Percentiles rank a stretch among this genome's conserved stretches.
Evolutionary conservation across 495 filamentous ascomycete genomes (phyloP).

Genomic region (Aspergillus homomorphus): DNA sequence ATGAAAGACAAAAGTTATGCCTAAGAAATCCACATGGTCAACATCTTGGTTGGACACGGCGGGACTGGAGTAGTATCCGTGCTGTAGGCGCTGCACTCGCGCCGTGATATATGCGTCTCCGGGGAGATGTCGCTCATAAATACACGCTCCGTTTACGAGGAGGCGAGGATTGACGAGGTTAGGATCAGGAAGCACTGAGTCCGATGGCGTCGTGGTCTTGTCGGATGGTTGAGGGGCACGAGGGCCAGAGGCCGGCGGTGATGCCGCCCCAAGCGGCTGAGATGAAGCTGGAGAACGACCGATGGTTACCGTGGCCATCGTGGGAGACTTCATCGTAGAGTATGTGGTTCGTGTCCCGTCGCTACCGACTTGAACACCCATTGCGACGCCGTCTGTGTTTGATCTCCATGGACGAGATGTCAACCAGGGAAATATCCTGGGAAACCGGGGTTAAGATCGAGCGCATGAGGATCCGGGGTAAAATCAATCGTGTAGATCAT

Average conservation of each 20-base stretch:
- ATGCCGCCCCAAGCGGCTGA: not conserved
- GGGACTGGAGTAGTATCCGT: slow-evolving; percentile 45
- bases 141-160: slow-evolving; percentile 43
- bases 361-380: slow-evolving; percentile 2
- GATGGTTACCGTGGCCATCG: slow-evolving; percentile 13
- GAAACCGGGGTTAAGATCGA: not conserved
- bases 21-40: slow-evolving; percentile 51
- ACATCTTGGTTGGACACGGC: slow-evolving; percentile 39
- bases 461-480: not conserved
- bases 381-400: not conserved
- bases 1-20: slow-evolving; percentile 50
- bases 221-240: not conserved
- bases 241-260: slow-evolving; percentile 1
- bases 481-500: not conserved
- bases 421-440: not conserved
- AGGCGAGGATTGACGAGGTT: slow-evolving; percentile 44
- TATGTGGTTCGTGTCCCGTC: not conserved
- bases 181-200: slow-evolving; percentile 23
- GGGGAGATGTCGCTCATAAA: slow-evolving; percentile 51
- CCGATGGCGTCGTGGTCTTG: slow-evolving; percentile 1
- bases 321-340: slow-evolving; percentile 1
- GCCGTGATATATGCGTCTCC: slow-evolving; percentile 51
- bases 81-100: slow-evolving; percentile 50
- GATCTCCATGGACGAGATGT: not conserved
- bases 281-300: slow-evolving; percentile 8